Conservation (phyloP, 192 early-diverging fungal species). For the Funneliformis mosseae region DNA sequence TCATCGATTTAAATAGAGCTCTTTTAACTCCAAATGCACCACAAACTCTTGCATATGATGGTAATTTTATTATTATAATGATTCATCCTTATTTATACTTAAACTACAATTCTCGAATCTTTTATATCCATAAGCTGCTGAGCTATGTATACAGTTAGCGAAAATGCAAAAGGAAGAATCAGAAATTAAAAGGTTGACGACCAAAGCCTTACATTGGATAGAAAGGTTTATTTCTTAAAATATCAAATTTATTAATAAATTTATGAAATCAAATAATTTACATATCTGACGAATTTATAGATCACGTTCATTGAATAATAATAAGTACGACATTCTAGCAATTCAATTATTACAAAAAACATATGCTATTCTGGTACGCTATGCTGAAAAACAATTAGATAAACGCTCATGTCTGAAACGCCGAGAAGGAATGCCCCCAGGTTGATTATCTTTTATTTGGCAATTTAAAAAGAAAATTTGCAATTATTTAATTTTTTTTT, state of each 20-base stretch:
- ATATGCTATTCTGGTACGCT: neutral
- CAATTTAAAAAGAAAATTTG: neutral
- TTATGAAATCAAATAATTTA: neutral
- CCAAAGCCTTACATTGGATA: constrained; percentile 3
- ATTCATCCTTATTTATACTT: neutral
- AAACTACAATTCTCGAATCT: neutral
- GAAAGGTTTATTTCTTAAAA: neutral
- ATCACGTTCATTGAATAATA: neutral
- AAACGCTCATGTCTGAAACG: constrained; percentile 7
- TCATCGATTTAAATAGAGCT: neutral
- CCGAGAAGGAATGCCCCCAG: neutral
- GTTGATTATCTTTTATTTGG: neutral
- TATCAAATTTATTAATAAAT: neutral
- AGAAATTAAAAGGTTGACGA: neutral
- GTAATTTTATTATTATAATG: neutral
- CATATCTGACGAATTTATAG: neutral
- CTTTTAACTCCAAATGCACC: neutral
- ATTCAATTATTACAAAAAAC: neutral
- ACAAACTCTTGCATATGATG: neutral
- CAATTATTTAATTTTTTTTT: neutral
- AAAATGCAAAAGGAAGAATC: constrained; percentile 12
- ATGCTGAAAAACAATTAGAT: constrained; percentile 6
- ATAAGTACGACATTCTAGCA: constrained; percentile 5
- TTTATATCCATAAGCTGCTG: constrained; percentile 7
- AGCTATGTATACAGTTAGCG: neutral